Base-by-base conservation (phyloP, 2,329 filamentous ascomycete genomes). In the Claviceps sp. region DNA sequence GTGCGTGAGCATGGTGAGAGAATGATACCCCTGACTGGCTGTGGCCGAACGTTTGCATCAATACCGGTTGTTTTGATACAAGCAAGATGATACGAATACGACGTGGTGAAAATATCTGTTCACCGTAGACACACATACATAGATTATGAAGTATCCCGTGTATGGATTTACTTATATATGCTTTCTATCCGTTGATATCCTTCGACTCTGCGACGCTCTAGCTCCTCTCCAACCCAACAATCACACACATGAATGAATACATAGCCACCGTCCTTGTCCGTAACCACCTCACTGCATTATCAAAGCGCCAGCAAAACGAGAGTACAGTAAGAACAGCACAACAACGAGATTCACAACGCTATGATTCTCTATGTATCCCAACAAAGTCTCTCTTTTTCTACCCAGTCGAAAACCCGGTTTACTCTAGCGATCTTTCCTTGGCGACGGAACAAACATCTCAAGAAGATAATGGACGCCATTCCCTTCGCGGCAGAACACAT, bases 321-420 rank as follows among this genome's bases (percentile, higher is more conserved):
- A 41, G 39, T 16, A 44, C 22, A 43, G 17, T 10, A 41, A 19
- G 19, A 19, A 6, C 42, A 44, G 5, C 2, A 44, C 19, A 60
- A 60, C 30, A 65, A 66, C 63, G 63, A 34, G 10, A 34, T 34
- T 63, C 62, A 47, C 54, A 52, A 52, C 54, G 60, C 64, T 62
- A 58, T 52, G 56, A n/a, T 52, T 56, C 26, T 47, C 38, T 17
- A 22, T 37, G 40, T 48, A 47, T 53, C n/a, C n/a, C 40, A 37
- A 6, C 11, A 38, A 34, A 37, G 22, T 19, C 30, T 19, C 16
- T 51, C 37, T 54, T 52, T 52, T 53, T 59, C 62, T 66, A 66
- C 59, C 58, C 56, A 40, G 52, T 55, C 41, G 30, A 24, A 16
- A 11, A 4, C 30, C 10, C 30, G 10, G 30, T 34, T 2, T 2